These are phyloP conservation scores for Liquidambar formosana DNA, from an alignment of 164 flowering plant genomes.

Conservation along the genomic window DNA sequence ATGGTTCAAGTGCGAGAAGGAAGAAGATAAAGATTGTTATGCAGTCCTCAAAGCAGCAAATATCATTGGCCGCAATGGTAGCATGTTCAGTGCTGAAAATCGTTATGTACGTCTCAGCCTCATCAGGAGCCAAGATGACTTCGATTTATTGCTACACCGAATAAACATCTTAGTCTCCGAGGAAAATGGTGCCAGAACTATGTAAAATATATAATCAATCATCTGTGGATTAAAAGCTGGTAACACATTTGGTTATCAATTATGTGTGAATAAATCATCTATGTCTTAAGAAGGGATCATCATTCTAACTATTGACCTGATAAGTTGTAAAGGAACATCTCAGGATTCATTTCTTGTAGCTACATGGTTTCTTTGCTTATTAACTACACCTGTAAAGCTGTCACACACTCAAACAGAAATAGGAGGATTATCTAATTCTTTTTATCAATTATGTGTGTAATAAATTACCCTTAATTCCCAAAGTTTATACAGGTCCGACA, in stretches of 20 bases:
- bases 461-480: too few species aligned
- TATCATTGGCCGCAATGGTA: constrained; percentile 53
- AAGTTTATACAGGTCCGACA: too few species aligned
- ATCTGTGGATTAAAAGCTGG: neutral
- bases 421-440: too few species aligned
- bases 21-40: constrained; percentile 55
- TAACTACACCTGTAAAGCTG: too few species aligned
- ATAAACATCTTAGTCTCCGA: constrained; percentile 3
- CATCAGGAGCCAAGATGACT: constrained; percentile 31
- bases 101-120: constrained; percentile 61
- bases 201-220: neutral
- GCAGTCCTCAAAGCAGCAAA: constrained; percentile 45
- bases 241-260: too few species aligned
- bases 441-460: too few species aligned
- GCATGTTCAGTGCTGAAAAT: constrained; percentile 30
- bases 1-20: constrained; percentile 70
- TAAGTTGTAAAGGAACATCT: neutral
- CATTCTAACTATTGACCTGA: constrained; percentile 1
- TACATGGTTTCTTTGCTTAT: neutral
- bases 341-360: neutral
- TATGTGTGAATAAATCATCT: neutral
- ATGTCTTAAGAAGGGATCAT: neutral
- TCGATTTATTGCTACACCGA: constrained; percentile 26
- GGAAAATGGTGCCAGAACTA: too few species aligned
- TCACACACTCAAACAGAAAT: too few species aligned